Base-by-base conservation (phyloP, 2,329 filamentous ascomycete species). In the Metarhizium robertsii region DNA sequence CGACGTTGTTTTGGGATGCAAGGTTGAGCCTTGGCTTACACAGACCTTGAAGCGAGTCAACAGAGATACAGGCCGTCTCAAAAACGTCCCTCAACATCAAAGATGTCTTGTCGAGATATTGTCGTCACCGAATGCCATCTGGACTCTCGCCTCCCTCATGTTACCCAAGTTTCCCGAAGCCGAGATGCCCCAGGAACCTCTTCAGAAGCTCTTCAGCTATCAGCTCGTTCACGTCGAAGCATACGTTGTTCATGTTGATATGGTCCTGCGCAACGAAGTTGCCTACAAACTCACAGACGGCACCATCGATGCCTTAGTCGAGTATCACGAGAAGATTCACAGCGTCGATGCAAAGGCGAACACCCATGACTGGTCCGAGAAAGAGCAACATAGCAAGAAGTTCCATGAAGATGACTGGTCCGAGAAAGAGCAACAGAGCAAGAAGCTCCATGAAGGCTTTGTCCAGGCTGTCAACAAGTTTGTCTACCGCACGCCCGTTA, bases 221-320 rank as follows among this genome's bases (percentile, higher is more conserved):
- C 88, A 95, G 76, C 83, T 96, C 68, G 78, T 96, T 67, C 90
- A 96, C 70, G 78, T 97, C 64, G 92, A 97, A 75, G 94, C 94
- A 53, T 99, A 99, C 71, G 92, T 97, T 64, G 94, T 99, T 59
- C 92, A 97, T 72, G 91, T 99, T 73, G 94, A 99, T 77, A 96
- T 97, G 91, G 92, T 99, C 58, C 84, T 95, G 66, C 88, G 92
- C 73, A 94, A 95, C 71, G 94, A 97, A 77, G 91, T 99, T 67
- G 94, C 92, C 63, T 97, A 92, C 82, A 99, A 99, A 81, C 82
- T 99, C 67, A 97, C 92, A 29, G 83, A 86, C 57, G 94, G 96
- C 70, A 91, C 92, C 59, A 99, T 99, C 74, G 91, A 96, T 66
- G 76, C 88, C 53, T 83, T 99, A 61, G 87, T 96, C 70, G 90